These are phyloP conservation scores for Globisporangium radiosum DNA, from an alignment of 352 stramenopile species.

Conservation along the genomic window DNA sequence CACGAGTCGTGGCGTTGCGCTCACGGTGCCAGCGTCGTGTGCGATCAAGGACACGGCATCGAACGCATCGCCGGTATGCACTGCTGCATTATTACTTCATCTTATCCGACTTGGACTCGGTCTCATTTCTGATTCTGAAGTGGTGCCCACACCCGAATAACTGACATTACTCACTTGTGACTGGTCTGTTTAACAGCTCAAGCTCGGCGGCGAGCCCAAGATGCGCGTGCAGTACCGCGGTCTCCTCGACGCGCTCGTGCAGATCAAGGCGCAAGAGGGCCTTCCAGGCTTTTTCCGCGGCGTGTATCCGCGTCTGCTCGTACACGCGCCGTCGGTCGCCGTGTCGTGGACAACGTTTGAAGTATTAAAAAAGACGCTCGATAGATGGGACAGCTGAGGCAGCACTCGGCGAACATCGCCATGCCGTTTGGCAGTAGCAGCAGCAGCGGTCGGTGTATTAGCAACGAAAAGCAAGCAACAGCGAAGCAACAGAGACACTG, in stretches of 20 bases:
- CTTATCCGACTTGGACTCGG: background rate
- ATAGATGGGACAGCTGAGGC: constrained; percentile 28
- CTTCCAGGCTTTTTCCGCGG: constrained; percentile 93
- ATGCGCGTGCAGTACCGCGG: constrained; percentile 68
- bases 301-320: constrained; percentile 89
- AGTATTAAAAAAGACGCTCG: constrained; percentile 87
- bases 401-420: background rate
- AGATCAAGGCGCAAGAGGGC: constrained; percentile 93
- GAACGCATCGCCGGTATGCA: background rate
- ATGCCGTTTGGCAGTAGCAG: too few relatives aligned
- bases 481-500: too few relatives aligned
- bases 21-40: constrained; percentile 59
- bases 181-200: constrained; percentile 5
- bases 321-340: constrained; percentile 95
- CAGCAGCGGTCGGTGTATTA: too few relatives aligned
- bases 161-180: background rate
- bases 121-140: background rate
- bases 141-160: too few relatives aligned
- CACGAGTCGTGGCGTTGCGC: constrained; percentile 48
- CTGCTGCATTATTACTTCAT: background rate
- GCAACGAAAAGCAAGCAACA: too few relatives aligned
- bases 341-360: constrained; percentile 99
- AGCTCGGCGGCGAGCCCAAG: constrained; percentile 32
- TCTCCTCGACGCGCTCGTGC: constrained; percentile 61
- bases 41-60: constrained; percentile 35